Evolutionary conservation across 768 basidiomycete species (phyloP).

Genomic region (Mycena rebaudengoi): DNA sequence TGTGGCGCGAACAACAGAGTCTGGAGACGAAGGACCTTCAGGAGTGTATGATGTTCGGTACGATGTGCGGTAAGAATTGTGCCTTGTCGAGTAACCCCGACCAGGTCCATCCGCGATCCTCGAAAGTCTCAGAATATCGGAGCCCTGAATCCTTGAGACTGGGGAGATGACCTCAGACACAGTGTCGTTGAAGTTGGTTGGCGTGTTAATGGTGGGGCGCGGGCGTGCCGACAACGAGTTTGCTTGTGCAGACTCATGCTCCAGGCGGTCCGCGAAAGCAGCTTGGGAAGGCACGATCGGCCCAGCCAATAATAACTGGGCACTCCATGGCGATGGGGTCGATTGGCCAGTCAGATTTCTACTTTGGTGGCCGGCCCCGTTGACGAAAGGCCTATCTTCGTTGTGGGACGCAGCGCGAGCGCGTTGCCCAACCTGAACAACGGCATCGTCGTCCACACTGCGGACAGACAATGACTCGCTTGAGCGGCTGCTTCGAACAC

Average conservation of each 20-base stretch:
- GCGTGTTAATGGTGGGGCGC: slow-evolving; percentile 16
- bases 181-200: slow-evolving; percentile 14
- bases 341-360: no score
- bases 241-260: slow-evolving; percentile 18
- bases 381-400: not conserved
- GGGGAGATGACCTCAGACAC: slow-evolving; percentile 26
- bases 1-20: not conserved
- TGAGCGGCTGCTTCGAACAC: slow-evolving; percentile 31
- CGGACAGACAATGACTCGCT: slow-evolving; percentile 28
- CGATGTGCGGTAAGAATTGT: slow-evolving; percentile 13
- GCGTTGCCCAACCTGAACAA: slow-evolving; percentile 31
- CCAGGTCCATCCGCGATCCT: slow-evolving; percentile 17
- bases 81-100: no score
- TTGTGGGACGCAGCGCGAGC: slow-evolving; percentile 17
- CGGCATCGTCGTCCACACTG: slow-evolving; percentile 30
- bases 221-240: slow-evolving; percentile 20
- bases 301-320: slow-evolving; percentile 5
- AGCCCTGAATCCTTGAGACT: slow-evolving; percentile 14
- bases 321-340: not conserved
- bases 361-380: not conserved
- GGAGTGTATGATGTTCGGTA: slow-evolving; percentile 21
- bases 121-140: slow-evolving; percentile 20
- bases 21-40: slow-evolving; percentile 15
- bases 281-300: slow-evolving; percentile 26
- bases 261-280: slow-evolving; percentile 23